Evolutionary conservation across 2,329 filamentous ascomycete genomes (phyloP).

Genomic region (Aspergillus bombycis): DNA sequence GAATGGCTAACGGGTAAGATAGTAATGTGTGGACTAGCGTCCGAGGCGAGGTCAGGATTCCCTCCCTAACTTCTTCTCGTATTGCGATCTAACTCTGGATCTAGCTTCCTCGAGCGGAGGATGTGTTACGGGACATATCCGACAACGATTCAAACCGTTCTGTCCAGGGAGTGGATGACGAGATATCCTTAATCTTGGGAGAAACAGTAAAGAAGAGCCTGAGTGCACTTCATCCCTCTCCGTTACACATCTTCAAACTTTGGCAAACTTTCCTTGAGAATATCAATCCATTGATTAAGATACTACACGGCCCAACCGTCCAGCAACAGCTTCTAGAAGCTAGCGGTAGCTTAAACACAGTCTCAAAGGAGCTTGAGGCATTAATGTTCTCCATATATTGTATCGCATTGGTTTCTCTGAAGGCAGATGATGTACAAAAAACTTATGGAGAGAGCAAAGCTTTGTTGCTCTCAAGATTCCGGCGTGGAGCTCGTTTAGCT

Average conservation of each 20-base stretch:
- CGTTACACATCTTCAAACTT: slow-evolving; percentile 35
- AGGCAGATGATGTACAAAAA: slow-evolving; percentile 55
- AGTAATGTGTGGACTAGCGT: slow-evolving; percentile 14
- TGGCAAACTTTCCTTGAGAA: slow-evolving; percentile 73
- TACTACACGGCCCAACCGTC: slow-evolving; percentile 67
- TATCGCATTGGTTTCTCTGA: slow-evolving; percentile 60
- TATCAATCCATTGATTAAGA: slow-evolving; percentile 68
- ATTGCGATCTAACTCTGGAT: background rate
- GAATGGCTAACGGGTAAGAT: slow-evolving; percentile 3
- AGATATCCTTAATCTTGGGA: slow-evolving; percentile 6
- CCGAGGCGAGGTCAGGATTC: slow-evolving; percentile 6
- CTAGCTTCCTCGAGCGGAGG: slow-evolving; percentile 9
- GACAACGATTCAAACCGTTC: slow-evolving; percentile 1
- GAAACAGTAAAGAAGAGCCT: background rate
- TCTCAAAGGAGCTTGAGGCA: slow-evolving; percentile 62
- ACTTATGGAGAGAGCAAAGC: slow-evolving; percentile 34
- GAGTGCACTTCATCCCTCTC: slow-evolving; percentile 22
- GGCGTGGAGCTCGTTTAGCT: slow-evolving; percentile 47
- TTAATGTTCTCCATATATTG: slow-evolving; percentile 70
- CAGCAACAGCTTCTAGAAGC: slow-evolving; percentile 67
- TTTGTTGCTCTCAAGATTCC: slow-evolving; percentile 42
- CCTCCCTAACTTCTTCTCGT: background rate
- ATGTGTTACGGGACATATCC: slow-evolving; percentile 8
- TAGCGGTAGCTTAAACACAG: slow-evolving; percentile 57
- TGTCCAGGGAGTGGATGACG: background rate